These are phyloP conservation scores for Vararia minispora DNA, from an alignment of 768 basidiomycete species.

Conservation along the genomic window DNA sequence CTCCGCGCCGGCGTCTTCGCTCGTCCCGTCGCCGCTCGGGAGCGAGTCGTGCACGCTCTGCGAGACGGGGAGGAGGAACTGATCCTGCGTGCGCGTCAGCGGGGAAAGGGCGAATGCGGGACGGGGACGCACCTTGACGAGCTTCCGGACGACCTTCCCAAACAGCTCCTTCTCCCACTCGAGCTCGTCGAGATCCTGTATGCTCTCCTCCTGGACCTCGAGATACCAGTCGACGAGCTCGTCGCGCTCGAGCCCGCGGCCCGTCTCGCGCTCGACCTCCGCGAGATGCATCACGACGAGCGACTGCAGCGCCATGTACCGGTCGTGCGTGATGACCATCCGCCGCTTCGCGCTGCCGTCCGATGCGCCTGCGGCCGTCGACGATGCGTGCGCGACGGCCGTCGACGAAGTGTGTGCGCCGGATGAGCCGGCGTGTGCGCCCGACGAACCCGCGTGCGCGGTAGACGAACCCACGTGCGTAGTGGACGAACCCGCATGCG, in stretches of 20 bases:
- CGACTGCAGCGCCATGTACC: conserved; percentile 84
- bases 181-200: conserved; percentile 76
- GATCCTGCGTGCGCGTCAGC: conserved; percentile 42
- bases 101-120: neutral
- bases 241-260: conserved; percentile 73
- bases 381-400: conserved; percentile 13
- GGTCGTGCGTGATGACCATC: conserved; percentile 93
- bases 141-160: conserved; percentile 76
- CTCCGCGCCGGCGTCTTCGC: conserved; percentile 48
- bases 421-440: conserved; percentile 14
- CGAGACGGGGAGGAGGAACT: conserved; percentile 71
- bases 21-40: too few relatives aligned
- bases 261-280: conserved; percentile 64
- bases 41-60: conserved; percentile 79
- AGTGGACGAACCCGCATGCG: conserved; percentile 25
- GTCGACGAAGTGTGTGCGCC: conserved; percentile 15
- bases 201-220: conserved; percentile 75
- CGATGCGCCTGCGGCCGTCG: conserved; percentile 22
- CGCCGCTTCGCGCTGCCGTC: conserved; percentile 47
- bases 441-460: conserved; percentile 27
- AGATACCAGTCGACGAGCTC: conserved; percentile 97
- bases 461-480: conserved; percentile 15
- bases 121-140: conserved; percentile 65
- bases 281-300: conserved; percentile 77
- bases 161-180: conserved; percentile 89